Conservation (phyloP, 179 eudicot genomes). For the Amaranthus tricolor region DNA sequence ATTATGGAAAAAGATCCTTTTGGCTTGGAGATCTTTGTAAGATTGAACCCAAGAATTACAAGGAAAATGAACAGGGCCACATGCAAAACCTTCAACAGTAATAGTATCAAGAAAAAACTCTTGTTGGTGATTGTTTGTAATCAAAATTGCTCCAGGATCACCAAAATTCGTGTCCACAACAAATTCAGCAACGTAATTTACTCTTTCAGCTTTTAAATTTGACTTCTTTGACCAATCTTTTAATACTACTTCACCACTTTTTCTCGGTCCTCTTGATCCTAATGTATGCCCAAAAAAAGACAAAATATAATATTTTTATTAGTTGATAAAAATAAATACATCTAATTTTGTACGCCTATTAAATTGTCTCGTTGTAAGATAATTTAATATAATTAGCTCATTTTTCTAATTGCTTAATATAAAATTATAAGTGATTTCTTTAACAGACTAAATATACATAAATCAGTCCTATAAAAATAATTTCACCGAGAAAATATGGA, state of each 20-base stretch:
- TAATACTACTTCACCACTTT: slow-evolving; percentile 58
- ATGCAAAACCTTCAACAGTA: slow-evolving; percentile 78
- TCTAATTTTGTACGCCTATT: no score
- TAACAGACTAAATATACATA: no score
- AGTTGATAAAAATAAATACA: background rate
- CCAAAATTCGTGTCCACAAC: slow-evolving; percentile 77
- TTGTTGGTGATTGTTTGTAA: slow-evolving; percentile 74
- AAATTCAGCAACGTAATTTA: slow-evolving; percentile 78
- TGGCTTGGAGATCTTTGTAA: slow-evolving; percentile 56
- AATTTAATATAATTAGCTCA: no score
- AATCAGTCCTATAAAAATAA: no score
- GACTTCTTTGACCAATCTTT: slow-evolving; percentile 94
- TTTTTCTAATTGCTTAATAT: no score
- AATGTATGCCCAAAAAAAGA: slow-evolving; percentile 3
- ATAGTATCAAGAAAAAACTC: slow-evolving; percentile 82
- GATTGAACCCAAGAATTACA: slow-evolving; percentile 96
- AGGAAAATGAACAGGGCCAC: slow-evolving; percentile 87
- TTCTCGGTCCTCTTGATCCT: slow-evolving; percentile 75
- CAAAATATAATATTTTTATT: background rate
- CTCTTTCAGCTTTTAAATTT: slow-evolving; percentile 70
- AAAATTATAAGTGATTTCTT: no score
- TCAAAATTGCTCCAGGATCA: slow-evolving; percentile 70
- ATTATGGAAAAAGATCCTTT: slow-evolving; percentile 77
- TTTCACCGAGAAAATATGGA: no score
- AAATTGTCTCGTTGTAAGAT: no score